Evolutionary conservation across 2,329 filamentous ascomycete genomes (phyloP).

Genomic region (Cladosporium colombiae): DNA sequence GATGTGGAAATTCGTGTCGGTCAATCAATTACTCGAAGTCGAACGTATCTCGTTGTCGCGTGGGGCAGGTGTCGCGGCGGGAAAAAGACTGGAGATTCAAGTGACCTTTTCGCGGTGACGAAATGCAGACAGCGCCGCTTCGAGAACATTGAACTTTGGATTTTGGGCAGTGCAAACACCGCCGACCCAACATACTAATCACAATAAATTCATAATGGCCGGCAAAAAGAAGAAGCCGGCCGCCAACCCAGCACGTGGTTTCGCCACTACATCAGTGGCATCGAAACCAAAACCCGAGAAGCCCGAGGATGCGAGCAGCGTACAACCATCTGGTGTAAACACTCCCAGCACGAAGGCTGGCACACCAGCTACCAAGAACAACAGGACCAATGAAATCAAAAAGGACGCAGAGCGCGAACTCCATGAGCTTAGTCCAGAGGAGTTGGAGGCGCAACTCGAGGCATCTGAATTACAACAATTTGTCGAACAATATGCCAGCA

Average conservation of each 20-base stretch:
- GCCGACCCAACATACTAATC: not conserved
- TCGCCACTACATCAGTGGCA: constrained; percentile 89
- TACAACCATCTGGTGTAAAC: constrained; percentile 31
- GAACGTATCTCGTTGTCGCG: not conserved
- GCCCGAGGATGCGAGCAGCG: constrained; percentile 31
- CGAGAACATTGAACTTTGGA: constrained; percentile 5
- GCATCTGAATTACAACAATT: constrained; percentile 85
- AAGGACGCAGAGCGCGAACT: constrained; percentile 36
- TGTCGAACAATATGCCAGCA: constrained; percentile 79
- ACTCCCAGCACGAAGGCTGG: constrained; percentile 29
- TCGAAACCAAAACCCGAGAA: constrained; percentile 61
- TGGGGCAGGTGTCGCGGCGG: constrained; percentile 9
- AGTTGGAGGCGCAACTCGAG: constrained; percentile 86
- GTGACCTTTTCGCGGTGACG: constrained; percentile 2
- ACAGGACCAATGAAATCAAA: constrained; percentile 10
- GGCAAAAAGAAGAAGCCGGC: constrained; percentile 87
- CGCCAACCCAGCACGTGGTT: constrained; percentile 84
- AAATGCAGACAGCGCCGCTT: not conserved
- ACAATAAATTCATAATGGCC: constrained; percentile 24
- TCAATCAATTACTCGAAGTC: not conserved
- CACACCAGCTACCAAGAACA: constrained; percentile 5
- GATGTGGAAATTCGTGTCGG: constrained; percentile 10
- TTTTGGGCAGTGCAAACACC: not conserved
- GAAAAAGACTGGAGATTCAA: not conserved
- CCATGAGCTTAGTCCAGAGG: constrained; percentile 72